Evolutionary conservation across 2,329 filamentous ascomycete species (phyloP).

Genomic region (Neophaeococcomyces mojaviensis): DNA sequence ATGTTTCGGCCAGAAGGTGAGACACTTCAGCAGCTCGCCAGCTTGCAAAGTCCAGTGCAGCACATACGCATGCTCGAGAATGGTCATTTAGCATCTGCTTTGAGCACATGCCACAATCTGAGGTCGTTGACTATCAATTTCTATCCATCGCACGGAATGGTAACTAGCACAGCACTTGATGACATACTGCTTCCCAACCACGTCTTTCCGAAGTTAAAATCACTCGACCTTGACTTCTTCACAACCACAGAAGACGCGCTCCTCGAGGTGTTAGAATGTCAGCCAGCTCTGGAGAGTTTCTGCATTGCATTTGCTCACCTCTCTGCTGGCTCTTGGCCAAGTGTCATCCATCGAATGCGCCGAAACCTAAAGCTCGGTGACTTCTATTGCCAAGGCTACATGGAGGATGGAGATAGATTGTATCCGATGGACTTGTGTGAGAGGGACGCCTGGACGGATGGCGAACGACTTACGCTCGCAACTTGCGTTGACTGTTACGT

Average conservation of each 20-base stretch:
- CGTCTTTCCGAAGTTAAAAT: slow-evolving; percentile 15
- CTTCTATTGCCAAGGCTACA: slow-evolving; percentile 15
- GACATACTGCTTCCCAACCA: slow-evolving; percentile 11
- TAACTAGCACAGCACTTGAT: slow-evolving; percentile 5
- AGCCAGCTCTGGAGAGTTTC: slow-evolving; percentile 14
- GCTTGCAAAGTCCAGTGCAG: slow-evolving; percentile 9
- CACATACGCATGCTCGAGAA: slow-evolving; percentile 15
- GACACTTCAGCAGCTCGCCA: slow-evolving; percentile 8
- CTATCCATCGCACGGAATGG: slow-evolving; percentile 14
- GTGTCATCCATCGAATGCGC: slow-evolving; percentile 14
- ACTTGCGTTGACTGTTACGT: slow-evolving; percentile 17
- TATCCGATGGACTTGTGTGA: slow-evolving; percentile 18
- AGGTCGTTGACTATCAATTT: slow-evolving; percentile 20
- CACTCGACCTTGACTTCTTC: slow-evolving; percentile 20
- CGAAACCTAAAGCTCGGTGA: slow-evolving; percentile 11
- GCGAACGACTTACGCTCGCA: slow-evolving; percentile 11
- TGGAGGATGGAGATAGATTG: slow-evolving; percentile 17
- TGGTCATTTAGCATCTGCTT: slow-evolving; percentile 13
- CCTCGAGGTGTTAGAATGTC: slow-evolving; percentile 14
- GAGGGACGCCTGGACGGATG: slow-evolving; percentile 11
- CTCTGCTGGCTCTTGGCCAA: slow-evolving; percentile 13
- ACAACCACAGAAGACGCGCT: slow-evolving; percentile 14
- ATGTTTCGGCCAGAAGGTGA: slow-evolving; percentile 18
- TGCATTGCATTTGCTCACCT: slow-evolving; percentile 17
- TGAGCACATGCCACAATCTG: slow-evolving; percentile 12